Evolutionary conservation across 2,329 filamentous ascomycete species (phyloP).

Genomic region (Talaromyces atroroseus): DNA sequence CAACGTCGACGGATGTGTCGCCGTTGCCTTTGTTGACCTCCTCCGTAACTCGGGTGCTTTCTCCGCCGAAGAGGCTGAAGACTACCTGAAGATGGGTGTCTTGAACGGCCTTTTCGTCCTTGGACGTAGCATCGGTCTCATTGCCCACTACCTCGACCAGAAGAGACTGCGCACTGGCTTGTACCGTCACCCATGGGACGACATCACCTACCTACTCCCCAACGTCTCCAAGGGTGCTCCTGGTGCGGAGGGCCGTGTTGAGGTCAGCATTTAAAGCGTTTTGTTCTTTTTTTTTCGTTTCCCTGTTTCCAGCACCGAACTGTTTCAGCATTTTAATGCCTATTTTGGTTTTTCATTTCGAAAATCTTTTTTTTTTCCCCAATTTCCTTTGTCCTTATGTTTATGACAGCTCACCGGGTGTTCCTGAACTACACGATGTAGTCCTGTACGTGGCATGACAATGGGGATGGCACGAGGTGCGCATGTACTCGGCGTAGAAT

Average conservation of each 20-base stretch:
- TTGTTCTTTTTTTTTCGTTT: constrained; percentile 25
- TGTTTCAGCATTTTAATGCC: constrained; percentile 12
- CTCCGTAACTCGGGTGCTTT: constrained; percentile 98
- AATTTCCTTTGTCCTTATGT: constrained; percentile 2
- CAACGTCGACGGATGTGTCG: constrained; percentile 96
- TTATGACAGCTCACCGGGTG: background rate
- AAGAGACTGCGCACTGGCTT: constrained; percentile 97
- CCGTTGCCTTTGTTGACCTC: constrained; percentile 97
- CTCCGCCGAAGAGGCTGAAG: constrained; percentile 91
- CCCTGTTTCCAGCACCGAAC: constrained; percentile 16
- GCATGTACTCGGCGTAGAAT: constrained; percentile 14
- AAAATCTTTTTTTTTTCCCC: background rate
- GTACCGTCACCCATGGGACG: constrained; percentile 99
- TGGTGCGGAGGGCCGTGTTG: constrained; percentile 78
- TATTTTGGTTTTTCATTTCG: background rate
- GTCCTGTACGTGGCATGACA: constrained; percentile 11
- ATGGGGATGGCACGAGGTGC: constrained; percentile 10
- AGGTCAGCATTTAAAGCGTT: constrained; percentile 65
- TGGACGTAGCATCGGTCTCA: constrained; percentile 93
- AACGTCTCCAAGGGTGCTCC: constrained; percentile 65
- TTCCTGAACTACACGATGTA: constrained; percentile 6
- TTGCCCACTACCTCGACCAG: constrained; percentile 99
- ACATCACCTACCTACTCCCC: constrained; percentile 91
- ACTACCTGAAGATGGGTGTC: constrained; percentile 98
- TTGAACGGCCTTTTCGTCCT: constrained; percentile 99